Conservation (phyloP, 179 eudicot species). For the Corrigiola litoralis region DNA sequence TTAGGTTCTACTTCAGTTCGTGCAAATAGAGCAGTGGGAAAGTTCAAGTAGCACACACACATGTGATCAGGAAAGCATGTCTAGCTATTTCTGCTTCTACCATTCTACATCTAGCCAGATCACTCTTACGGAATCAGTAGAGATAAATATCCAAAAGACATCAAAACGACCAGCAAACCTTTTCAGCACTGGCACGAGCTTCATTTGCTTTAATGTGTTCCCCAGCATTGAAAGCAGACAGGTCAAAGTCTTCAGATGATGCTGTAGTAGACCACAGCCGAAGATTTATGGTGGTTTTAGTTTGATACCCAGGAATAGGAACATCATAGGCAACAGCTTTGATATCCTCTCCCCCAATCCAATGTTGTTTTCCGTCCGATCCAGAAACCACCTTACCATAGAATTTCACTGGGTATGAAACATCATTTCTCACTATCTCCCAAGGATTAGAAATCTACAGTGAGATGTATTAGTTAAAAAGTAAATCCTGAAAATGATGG, state of each 20-base stretch:
- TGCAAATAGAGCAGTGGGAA: too few species aligned
- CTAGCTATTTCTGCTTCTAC: too few species aligned
- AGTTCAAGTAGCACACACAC: too few species aligned
- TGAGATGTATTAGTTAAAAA: background rate
- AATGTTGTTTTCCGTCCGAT: constrained; percentile 61
- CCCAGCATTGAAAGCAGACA: constrained; percentile 77
- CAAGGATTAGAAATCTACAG: constrained; percentile 82
- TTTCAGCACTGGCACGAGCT: constrained; percentile 77
- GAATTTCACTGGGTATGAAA: constrained; percentile 81
- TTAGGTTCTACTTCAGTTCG: too few species aligned
- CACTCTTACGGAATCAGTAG: too few species aligned
- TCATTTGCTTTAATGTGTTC: constrained; percentile 77
- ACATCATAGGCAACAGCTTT: constrained; percentile 86
- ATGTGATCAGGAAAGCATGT: too few species aligned
- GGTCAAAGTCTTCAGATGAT: constrained; percentile 56
- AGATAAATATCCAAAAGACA: too few species aligned
- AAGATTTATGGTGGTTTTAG: constrained; percentile 77
- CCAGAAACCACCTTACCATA: constrained; percentile 54
- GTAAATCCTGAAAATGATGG: too few species aligned
- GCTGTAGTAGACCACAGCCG: constrained; percentile 87
- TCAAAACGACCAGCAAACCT: constrained; percentile 34
- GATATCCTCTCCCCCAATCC: constrained; percentile 94
- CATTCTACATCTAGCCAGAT: too few species aligned
- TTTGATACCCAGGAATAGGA: constrained; percentile 94
- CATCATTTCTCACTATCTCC: constrained; percentile 80